Conservation (phyloP, 2,329 filamentous ascomycete genomes). For the Xylaria sp. region DNA sequence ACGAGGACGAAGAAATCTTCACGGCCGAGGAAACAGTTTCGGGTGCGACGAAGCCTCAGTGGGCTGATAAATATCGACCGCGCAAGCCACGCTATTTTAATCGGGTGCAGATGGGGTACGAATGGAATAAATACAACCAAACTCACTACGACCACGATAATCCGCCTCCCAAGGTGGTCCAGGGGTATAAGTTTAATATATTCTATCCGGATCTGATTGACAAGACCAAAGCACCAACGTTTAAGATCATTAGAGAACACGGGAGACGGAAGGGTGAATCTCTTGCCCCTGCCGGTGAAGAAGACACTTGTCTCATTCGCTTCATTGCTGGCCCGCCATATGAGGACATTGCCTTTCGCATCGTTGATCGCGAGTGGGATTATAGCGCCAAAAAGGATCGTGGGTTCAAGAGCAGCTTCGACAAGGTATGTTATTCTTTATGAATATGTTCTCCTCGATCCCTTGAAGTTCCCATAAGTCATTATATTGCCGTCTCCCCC, state of each 20-base stretch:
- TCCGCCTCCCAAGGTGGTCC: slow-evolving; percentile 95
- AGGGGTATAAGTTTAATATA: slow-evolving; percentile 99
- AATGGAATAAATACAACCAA: slow-evolving; percentile 99
- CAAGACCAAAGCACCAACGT: slow-evolving; percentile 93
- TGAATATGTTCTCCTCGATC: background rate
- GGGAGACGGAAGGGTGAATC: slow-evolving; percentile 90
- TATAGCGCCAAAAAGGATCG: slow-evolving; percentile 95
- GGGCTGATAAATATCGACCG: slow-evolving; percentile 86
- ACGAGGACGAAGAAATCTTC: slow-evolving; percentile 96
- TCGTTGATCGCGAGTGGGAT: slow-evolving; percentile 99
- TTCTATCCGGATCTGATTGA: slow-evolving; percentile 98
- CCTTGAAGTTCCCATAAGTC: slow-evolving; percentile 34
- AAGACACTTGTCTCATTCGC: slow-evolving; percentile 95
- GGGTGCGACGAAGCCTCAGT: slow-evolving; percentile 73
- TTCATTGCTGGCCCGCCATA: slow-evolving; percentile 97
- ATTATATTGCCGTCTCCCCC: slow-evolving; percentile 19
- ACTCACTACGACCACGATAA: slow-evolving; percentile 99
- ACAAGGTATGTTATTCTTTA: slow-evolving; percentile 76
- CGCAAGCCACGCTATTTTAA: slow-evolving; percentile 98
- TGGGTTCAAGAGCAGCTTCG: slow-evolving; percentile 95
- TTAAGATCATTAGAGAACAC: slow-evolving; percentile 93
- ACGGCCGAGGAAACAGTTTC: slow-evolving; percentile 85
- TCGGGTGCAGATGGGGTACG: slow-evolving; percentile 97
- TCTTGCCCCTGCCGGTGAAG: slow-evolving; percentile 91
- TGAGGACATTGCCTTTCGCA: slow-evolving; percentile 95